Percentiles rank a stretch among this genome's conserved stretches.
These are phyloP conservation scores for Zasmidium citrigriseum DNA, from an alignment of 2,329 filamentous ascomycete species.

Conservation along the genomic window DNA sequence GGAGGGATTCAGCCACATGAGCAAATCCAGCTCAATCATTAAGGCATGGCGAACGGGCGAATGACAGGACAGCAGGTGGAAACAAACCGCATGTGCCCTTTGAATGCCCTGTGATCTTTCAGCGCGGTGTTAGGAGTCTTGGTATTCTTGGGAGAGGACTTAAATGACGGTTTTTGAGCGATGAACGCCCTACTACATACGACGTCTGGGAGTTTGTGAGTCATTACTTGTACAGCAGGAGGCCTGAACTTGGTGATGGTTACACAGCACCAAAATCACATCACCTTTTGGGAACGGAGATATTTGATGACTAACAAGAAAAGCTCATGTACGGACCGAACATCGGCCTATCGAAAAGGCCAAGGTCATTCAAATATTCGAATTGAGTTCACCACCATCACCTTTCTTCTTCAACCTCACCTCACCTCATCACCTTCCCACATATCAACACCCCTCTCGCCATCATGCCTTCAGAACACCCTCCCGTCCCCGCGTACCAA, in stretches of 20 bases:
- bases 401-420: slow-evolving; percentile 6
- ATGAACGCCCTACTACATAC: background rate
- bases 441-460: background rate
- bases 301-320: slow-evolving; percentile 10
- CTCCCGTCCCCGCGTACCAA: slow-evolving; percentile 36
- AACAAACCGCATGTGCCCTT: too few species aligned
- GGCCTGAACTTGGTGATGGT: too few species aligned
- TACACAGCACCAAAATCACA: too few species aligned
- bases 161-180: too few species aligned
- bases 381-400: background rate
- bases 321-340: slow-evolving; percentile 1
- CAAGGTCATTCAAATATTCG: background rate
- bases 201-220: background rate
- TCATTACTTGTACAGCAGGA: too few species aligned
- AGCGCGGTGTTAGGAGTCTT: background rate
- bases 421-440: background rate
- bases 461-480: slow-evolving; percentile 10
- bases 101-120: background rate
- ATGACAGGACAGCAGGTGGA: too few species aligned
- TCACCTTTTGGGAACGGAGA: background rate
- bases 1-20: too few species aligned
- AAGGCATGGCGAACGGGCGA: too few species aligned
- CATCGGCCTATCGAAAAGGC: slow-evolving; percentile 6
- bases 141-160: too few species aligned
- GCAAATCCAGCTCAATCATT: too few species aligned